Base-by-base conservation (phyloP, 2,329 filamentous ascomycete genomes). In the Fusarium xyrophilum region DNA sequence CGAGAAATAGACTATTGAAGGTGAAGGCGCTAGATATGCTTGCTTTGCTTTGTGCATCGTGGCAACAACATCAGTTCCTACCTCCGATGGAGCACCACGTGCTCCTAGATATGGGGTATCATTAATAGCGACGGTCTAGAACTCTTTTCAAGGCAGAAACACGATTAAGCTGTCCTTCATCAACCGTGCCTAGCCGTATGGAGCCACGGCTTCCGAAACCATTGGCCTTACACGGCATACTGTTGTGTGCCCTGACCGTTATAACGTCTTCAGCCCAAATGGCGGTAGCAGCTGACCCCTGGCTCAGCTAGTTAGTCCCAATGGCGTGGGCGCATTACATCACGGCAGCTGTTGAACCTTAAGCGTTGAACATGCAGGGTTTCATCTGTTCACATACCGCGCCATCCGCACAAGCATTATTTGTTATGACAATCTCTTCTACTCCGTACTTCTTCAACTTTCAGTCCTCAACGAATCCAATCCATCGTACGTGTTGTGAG, bases 151-250 rank as follows among this genome's bases (percentile, higher is more conserved):
- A 25, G 23, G 6, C 6, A 6, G 23, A 25, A 6, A 25, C 23
- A 25, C 4, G 23, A 25, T 14, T 30, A 13, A 27, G 11, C 11
- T 27, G 5, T 7, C 17, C 11, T 1, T 14, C 23, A 7, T 19
- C 8, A 0, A 3, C 12, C 17, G 12, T n/a, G 23, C 5, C 7
- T 14, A 1, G 10, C 40, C 3, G 1, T 3, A 43, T 43, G 23
- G 17, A 14, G 23, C 40, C 8, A 27, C 23, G 23, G 40, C 23
- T 19, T 4, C 40, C 23, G 40, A 43, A 27, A 3, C 4, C 8
- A 10, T 5, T 3, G 25, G 27, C 23, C 5, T 27, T 43, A 0
- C 40, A 43, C 40, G 1, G 0, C 40, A n/a, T n/a, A 14, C 23
- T 43, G 23, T 19, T 27, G 40, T 27, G 40, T n/a, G 8, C 40